Conservation (phyloP, 306 rosid species). For the Trifolium fragiferum region DNA sequence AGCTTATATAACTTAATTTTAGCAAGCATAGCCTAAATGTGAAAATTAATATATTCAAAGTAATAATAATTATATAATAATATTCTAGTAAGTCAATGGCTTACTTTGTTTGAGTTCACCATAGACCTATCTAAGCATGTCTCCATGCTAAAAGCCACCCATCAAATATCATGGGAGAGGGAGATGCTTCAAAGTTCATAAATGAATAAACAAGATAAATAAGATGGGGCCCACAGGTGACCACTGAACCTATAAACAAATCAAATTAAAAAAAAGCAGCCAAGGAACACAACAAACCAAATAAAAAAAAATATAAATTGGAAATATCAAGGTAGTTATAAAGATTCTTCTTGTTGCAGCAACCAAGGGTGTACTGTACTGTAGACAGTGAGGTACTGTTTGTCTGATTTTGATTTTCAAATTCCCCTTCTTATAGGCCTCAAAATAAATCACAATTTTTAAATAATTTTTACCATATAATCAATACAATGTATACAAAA, state of each 20-base stretch:
- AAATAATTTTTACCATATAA: too few species aligned
- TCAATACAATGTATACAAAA: too few species aligned
- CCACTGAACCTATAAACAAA: conserved; percentile 20
- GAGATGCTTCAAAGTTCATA: conserved; percentile 16
- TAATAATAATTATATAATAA: too few species aligned
- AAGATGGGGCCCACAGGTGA: conserved; percentile 19
- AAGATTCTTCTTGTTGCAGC: conserved; percentile 41
- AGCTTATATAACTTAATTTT: too few species aligned
- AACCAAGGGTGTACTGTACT: background rate
- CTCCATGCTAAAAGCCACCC: background rate
- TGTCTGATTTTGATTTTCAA: conserved; percentile 37
- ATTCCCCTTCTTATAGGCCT: background rate
- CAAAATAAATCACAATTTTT: background rate
- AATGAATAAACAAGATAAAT: background rate
- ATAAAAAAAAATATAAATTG: conserved; percentile 42
- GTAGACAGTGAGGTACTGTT: conserved; percentile 26
- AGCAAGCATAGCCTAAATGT: too few species aligned
- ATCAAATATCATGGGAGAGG: background rate
- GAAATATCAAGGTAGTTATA: conserved; percentile 55
- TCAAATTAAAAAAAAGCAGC: conserved; percentile 15
- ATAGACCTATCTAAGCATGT: background rate
- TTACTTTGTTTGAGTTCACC: background rate
- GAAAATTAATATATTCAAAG: too few species aligned
- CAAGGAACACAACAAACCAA: conserved; percentile 25
- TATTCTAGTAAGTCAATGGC: background rate